Evolutionary conservation across 2,329 filamentous ascomycete genomes (phyloP).

Genomic region (Cylindrodendrum hubeiense): DNA sequence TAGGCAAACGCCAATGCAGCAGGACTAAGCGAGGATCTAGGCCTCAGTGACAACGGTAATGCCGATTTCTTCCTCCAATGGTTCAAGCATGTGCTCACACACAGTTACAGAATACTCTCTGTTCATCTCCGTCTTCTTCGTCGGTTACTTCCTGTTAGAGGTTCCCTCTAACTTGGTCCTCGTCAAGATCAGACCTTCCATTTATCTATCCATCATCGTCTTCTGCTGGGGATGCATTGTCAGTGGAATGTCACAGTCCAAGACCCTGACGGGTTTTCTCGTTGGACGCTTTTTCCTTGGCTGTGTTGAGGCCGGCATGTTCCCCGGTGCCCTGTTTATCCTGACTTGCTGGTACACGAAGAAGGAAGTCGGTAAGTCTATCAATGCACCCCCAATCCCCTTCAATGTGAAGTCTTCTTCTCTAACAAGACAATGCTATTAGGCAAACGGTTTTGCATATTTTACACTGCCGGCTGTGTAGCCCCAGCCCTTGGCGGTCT

Average conservation of each 20-base stretch:
- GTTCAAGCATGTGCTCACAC: not conserved
- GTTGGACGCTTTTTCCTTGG: conserved; percentile 68
- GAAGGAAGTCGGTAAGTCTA: conserved; percentile 29
- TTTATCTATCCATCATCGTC: conserved; percentile 27
- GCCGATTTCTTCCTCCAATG: not conserved
- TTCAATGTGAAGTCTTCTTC: not conserved
- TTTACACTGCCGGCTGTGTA: conserved; percentile 66
- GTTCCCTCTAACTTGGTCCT: conserved; percentile 30
- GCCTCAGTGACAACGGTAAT: conserved; percentile 23
- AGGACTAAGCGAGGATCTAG: conserved; percentile 27
- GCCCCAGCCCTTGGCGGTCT: conserved; percentile 58
- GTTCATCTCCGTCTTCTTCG: conserved; percentile 30
- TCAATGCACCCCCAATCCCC: not conserved
- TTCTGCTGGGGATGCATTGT: conserved; percentile 29
- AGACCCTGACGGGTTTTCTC: conserved; percentile 24
- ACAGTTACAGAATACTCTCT: conserved; percentile 27
- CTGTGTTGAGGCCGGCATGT: conserved; percentile 72
- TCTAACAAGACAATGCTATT: not conserved
- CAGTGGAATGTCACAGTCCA: conserved; percentile 28
- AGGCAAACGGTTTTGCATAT: conserved; percentile 68
- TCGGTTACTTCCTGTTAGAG: conserved; percentile 27
- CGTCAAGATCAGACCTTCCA: conserved; percentile 27
- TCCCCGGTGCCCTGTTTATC: conserved; percentile 60
- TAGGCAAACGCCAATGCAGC: conserved; percentile 32
- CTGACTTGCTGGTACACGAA: conserved; percentile 33